A percentile compares a stretch with the other conserved stretches of the same genome.
phyloP scores from a whole-genome alignment of 2,329 filamentous ascomycete genomes.

The Aureobasidium sp. region DNA sequence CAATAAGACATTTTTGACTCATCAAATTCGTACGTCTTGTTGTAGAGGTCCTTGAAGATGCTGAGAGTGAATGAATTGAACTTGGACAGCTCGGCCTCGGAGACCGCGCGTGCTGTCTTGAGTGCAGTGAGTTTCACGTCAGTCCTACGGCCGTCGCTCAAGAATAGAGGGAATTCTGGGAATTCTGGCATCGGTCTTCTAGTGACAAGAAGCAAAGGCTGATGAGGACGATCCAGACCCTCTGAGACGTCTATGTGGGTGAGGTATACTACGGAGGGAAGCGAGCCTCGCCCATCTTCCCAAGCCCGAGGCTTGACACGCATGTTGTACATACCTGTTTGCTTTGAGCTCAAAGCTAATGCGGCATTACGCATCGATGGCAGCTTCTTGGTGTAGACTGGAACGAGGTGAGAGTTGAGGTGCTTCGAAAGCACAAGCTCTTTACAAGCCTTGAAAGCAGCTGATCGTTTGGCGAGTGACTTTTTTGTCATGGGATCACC shows the following conservation, averaged over 20 bases:
- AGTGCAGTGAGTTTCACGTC: constrained; percentile 45
- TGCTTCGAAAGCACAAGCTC: constrained; percentile 58
- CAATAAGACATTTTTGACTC: constrained; percentile 70
- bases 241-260: constrained; percentile 56
- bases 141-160: constrained; percentile 57
- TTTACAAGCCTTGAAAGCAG: constrained; percentile 77
- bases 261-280: constrained; percentile 51
- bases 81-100: constrained; percentile 40
- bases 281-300: constrained; percentile 40
- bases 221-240: constrained; percentile 52
- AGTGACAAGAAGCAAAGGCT: constrained; percentile 64
- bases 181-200: constrained; percentile 57
- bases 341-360: constrained; percentile 73
- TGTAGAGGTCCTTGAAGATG: constrained; percentile 79
- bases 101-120: constrained; percentile 37
- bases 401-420: constrained; percentile 67
- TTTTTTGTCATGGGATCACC: constrained; percentile 64
- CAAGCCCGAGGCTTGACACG: constrained; percentile 71
- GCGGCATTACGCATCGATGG: constrained; percentile 82
- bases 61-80: constrained; percentile 68
- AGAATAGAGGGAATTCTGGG: constrained; percentile 63
- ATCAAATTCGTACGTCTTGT: constrained; percentile 68
- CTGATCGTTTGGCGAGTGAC: constrained; percentile 74
- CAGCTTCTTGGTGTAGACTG: constrained; percentile 62
- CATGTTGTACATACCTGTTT: constrained; percentile 68